Percentiles rank a stretch among this genome's conserved stretches.
Evolutionary conservation across 2,329 filamentous ascomycete species (phyloP).

Genomic region (Cercospora sp.): DNA sequence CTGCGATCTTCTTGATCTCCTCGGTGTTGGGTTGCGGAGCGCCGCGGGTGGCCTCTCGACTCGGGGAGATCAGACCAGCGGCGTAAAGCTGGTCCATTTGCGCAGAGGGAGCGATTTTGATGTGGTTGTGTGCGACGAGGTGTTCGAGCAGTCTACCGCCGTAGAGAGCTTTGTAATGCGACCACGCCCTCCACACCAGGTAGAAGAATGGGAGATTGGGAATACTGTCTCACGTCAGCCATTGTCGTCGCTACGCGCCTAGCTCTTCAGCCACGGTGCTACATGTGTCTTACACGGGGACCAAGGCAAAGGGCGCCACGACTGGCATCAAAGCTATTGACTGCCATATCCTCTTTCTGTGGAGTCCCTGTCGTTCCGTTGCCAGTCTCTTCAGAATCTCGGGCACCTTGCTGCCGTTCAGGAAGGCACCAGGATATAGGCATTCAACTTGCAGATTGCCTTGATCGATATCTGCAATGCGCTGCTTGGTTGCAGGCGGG

Average conservation of each 20-base stretch:
- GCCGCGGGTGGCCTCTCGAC: slow-evolving; percentile 43
- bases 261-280: slow-evolving; percentile 1
- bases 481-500: slow-evolving; percentile 71
- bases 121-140: slow-evolving; percentile 71
- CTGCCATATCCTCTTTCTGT: slow-evolving; percentile 75
- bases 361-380: slow-evolving; percentile 76
- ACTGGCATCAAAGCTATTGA: slow-evolving; percentile 82
- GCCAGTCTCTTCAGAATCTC: slow-evolving; percentile 69
- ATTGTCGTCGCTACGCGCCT: not conserved
- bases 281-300: slow-evolving; percentile 70
- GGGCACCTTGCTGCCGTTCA: slow-evolving; percentile 62
- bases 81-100: slow-evolving; percentile 75
- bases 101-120: slow-evolving; percentile 65
- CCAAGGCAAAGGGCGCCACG: slow-evolving; percentile 74
- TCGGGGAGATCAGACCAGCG: slow-evolving; percentile 49
- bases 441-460: slow-evolving; percentile 55
- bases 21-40: slow-evolving; percentile 41
- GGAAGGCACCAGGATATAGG: slow-evolving; percentile 70
- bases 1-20: slow-evolving; percentile 44
- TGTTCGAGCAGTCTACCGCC: slow-evolving; percentile 85
- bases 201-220: slow-evolving; percentile 98
- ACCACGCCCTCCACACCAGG: slow-evolving; percentile 85
- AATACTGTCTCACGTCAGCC: slow-evolving; percentile 57
- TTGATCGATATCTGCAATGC: slow-evolving; percentile 63
- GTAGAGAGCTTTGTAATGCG: slow-evolving; percentile 81